Base-by-base conservation (phyloP, 352 stramenopile genomes). In the Pythium utonaiense region DNA sequence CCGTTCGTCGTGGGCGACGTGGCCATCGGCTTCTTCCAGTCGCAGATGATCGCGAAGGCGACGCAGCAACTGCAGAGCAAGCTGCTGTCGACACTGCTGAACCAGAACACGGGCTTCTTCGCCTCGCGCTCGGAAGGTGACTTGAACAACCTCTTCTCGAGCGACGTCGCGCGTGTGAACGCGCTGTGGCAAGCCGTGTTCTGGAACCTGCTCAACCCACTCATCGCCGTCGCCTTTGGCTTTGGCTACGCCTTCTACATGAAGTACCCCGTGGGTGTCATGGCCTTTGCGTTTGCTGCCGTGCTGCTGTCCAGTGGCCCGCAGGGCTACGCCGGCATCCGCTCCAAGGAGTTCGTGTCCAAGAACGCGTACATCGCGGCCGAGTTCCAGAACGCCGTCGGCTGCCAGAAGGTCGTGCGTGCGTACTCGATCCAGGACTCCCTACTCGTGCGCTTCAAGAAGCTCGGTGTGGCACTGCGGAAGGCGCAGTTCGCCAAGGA, bases 1-100 rank as follows among this genome's bases (percentile, higher is more conserved):
- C 83, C 83, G 13, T 93, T 91, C 56, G 80, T 89, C 34, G 61
- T 93, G n/a, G 83, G 81, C 19, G 77, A 93, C 66, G 89, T 89
- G 57, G 69, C 76, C 1, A 81, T 93, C 19, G 83, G 83, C 28
- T 93, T 87, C 56, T 93, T 93, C 70, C 83, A 93, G 67, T 90
- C 79, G 45, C 91, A 93, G 56, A 93, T 93, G 83, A 93, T 93
- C 53, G 86, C 80, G 12, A 93, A 93, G 65, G 83, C 83, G 12
- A 91, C 80, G 1, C 79, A 90, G 51, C 74, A 69, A 34, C 75
- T 93, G 67, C 81, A 93, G 56, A 77, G 65, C 28, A 76, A 74
- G 19, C 60, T 93, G 38, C 71, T 93, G 8, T 70, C 83, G 44
- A 93, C 85, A 49, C 89, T 93, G 45, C 58, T 93, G 19, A 76